A percentile compares a stretch with the other conserved stretches of the same genome.
These are phyloP conservation scores for Aphanomyces stellatus DNA, from an alignment of 352 stramenopile genomes.

Conservation along the genomic window DNA sequence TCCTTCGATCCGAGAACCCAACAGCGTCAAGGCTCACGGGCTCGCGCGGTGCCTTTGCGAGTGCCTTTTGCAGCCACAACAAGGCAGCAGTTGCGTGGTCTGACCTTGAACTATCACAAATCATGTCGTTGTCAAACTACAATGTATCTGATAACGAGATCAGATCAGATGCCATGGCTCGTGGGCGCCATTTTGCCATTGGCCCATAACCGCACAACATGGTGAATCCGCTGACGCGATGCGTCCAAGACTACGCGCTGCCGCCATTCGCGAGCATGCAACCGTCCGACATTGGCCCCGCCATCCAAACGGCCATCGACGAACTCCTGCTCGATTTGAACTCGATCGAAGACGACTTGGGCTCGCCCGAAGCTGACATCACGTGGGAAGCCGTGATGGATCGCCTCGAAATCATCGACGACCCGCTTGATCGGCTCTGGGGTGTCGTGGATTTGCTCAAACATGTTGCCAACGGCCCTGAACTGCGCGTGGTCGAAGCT, in stretches of 20 bases:
- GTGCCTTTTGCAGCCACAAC: no score
- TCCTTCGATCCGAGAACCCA: no score
- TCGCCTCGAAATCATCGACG: constrained; percentile 87
- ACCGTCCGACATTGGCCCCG: constrained; percentile 48
- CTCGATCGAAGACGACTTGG: constrained; percentile 35
- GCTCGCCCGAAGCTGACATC: constrained; percentile 23
- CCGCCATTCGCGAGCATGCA: constrained; percentile 61
- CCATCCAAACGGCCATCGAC: constrained; percentile 39
- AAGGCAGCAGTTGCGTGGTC: no score
- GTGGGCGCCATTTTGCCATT: no score
- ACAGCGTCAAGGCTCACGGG: no score
- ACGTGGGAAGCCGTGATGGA: constrained; percentile 88
- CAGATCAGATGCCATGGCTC: no score
- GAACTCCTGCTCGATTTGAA: constrained; percentile 42
- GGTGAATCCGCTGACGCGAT: constrained; percentile 51
- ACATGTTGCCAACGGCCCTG: constrained; percentile 94
- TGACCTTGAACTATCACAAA: no score
- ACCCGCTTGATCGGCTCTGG: constrained; percentile 89
- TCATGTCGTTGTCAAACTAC: no score
- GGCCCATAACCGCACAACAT: no score
- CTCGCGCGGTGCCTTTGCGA: no score
- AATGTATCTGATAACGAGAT: no score
- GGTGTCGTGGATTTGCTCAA: constrained; percentile 95
- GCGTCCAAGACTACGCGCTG: constrained; percentile 45
- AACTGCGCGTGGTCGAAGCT: constrained; percentile 89